A percentile compares a stretch with the other conserved stretches of the same genome.
These are phyloP conservation scores for Tetradesmus obliquus DNA, from an alignment of 139 green algal species.

Conservation along the genomic window DNA sequence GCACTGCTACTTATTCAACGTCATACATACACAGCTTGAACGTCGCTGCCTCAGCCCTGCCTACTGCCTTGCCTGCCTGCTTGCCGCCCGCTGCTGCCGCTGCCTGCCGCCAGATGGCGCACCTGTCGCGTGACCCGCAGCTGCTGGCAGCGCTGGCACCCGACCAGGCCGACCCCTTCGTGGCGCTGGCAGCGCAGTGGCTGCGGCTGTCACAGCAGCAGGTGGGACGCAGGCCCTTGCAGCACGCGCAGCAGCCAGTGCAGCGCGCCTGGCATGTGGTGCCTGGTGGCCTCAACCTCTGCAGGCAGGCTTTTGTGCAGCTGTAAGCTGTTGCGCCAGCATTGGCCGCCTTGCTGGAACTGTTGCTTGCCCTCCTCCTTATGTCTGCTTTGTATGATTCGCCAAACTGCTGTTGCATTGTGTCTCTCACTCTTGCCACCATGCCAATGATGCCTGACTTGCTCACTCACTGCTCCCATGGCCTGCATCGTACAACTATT, in stretches of 20 bases:
- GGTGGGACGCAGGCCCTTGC: constrained; percentile 44
- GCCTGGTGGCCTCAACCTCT: background rate
- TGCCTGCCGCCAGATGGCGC: constrained; percentile 74
- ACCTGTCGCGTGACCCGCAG: constrained; percentile 77
- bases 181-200: constrained; percentile 78
- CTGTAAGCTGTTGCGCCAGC: too few species aligned
- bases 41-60: background rate
- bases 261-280: too few species aligned
- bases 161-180: constrained; percentile 79
- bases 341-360: too few species aligned
- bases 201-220: constrained; percentile 34
- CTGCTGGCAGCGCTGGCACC: constrained; percentile 71
- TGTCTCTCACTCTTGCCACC: too few species aligned
- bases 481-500: too few species aligned
- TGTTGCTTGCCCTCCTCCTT: too few species aligned
- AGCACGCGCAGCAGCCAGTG: background rate
- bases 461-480: too few species aligned
- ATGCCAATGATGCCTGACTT: too few species aligned
- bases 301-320: background rate
- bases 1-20: too few species aligned
- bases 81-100: background rate
- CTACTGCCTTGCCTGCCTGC: background rate
- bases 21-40: background rate
- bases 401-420: too few species aligned
- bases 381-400: too few species aligned